phyloP scores from a whole-genome alignment of 495 filamentous ascomycete genomes.

The Daldinia decipiens region DNA sequence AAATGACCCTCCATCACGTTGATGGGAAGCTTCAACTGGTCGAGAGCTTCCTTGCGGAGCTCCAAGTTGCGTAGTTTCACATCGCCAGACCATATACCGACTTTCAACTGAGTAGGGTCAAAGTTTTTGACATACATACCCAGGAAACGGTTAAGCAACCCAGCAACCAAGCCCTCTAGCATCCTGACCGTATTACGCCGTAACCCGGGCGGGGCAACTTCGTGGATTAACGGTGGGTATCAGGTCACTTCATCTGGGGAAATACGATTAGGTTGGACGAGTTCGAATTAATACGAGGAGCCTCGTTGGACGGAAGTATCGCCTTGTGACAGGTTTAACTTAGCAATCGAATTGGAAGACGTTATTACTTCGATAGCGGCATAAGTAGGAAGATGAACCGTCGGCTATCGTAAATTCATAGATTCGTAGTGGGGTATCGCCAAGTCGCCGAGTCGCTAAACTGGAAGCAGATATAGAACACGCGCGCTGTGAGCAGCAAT shows the following conservation, averaged over 20 bases:
- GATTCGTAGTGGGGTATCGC: conserved; percentile 2
- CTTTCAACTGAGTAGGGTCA: conserved; percentile 93
- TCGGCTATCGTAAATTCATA: background rate
- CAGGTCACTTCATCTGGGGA: conserved; percentile 50
- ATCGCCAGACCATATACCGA: conserved; percentile 98
- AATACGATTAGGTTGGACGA: background rate
- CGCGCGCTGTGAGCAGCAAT: conserved; percentile 22
- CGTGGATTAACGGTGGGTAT: conserved; percentile 42
- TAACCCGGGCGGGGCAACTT: conserved; percentile 61
- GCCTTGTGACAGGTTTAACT: background rate
- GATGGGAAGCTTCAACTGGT: conserved; percentile 92
- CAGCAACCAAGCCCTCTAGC: conserved; percentile 78
- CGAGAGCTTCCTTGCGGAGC: conserved; percentile 90
- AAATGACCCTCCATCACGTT: conserved; percentile 97
- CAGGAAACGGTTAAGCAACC: conserved; percentile 96
- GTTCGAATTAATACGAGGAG: conserved; percentile 3
- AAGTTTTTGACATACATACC: conserved; percentile 99
- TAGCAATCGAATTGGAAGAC: background rate
- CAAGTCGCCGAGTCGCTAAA: background rate
- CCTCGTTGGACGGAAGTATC: conserved; percentile 3
- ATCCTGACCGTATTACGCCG: conserved; percentile 61
- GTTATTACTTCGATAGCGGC: background rate
- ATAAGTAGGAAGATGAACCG: background rate
- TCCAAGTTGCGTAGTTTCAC: conserved; percentile 93
- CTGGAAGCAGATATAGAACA: conserved; percentile 14